Conservation (phyloP, 345 rosid species). For the Brassica cretica region DNA sequence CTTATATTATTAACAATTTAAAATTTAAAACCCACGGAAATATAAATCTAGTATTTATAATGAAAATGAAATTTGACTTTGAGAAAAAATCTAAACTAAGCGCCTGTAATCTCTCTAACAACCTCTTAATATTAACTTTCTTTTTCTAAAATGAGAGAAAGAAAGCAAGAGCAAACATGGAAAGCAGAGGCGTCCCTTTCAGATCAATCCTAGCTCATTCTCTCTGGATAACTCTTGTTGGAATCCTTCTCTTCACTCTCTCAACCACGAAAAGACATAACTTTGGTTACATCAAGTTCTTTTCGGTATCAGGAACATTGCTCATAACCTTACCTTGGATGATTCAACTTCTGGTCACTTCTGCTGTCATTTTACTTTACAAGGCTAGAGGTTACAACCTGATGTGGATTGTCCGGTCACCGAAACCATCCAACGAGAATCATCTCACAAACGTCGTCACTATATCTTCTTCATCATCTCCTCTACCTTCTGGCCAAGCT, state of each 20-base stretch:
- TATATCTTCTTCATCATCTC: constrained; percentile 30
- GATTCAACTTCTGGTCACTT: constrained; percentile 35
- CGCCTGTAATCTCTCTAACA: background rate
- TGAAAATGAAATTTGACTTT: too few species aligned
- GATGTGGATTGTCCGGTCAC: constrained; percentile 36
- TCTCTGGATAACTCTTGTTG: constrained; percentile 37
- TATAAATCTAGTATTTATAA: too few species aligned
- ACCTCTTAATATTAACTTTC: background rate
- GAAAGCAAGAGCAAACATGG: constrained; percentile 3
- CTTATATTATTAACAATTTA: too few species aligned
- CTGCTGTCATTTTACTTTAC: constrained; percentile 13
- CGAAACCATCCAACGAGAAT: constrained; percentile 25
- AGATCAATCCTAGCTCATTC: constrained; percentile 24
- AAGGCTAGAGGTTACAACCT: constrained; percentile 32
- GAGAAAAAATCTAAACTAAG: background rate
- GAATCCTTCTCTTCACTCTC: constrained; percentile 32
- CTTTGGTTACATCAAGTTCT: constrained; percentile 32
- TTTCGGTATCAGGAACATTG: constrained; percentile 27
- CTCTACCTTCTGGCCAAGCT: constrained; percentile 32
- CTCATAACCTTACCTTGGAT: constrained; percentile 38
- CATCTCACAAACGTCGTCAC: constrained; percentile 8
- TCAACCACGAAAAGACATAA: constrained; percentile 25
- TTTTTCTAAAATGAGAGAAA: background rate
- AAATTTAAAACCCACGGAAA: too few species aligned
- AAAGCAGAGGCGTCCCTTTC: constrained; percentile 19